Evolutionary conservation across 2,329 filamentous ascomycete genomes (phyloP).

Genomic region (Aschersonia sp.): DNA sequence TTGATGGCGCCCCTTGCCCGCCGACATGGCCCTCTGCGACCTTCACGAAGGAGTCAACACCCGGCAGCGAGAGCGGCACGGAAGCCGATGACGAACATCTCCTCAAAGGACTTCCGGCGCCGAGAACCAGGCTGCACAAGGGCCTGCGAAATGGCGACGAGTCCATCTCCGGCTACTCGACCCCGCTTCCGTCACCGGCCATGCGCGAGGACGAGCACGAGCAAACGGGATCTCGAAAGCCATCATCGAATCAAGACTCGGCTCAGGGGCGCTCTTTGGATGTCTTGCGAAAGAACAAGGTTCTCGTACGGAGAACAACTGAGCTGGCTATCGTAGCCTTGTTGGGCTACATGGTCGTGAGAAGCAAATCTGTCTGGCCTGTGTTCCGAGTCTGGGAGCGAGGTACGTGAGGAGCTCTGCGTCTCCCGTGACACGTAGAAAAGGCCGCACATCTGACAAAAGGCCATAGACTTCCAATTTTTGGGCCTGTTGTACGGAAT

Average conservation of each 20-base stretch:
- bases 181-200: constrained; percentile 37
- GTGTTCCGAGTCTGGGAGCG: constrained; percentile 30
- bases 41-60: constrained; percentile 37
- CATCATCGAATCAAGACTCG: constrained; percentile 4
- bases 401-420: constrained; percentile 22
- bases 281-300: constrained; percentile 28
- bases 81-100: constrained; percentile 92
- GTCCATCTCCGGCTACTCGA: constrained; percentile 36
- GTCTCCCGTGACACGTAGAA: not conserved
- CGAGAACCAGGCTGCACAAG: constrained; percentile 59
- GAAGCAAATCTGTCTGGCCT: constrained; percentile 30
- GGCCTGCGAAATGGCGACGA: constrained; percentile 54
- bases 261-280: constrained; percentile 11
- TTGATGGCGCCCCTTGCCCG: constrained; percentile 8
- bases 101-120: constrained; percentile 71
- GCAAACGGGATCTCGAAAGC: constrained; percentile 9
- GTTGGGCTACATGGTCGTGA: constrained; percentile 32
- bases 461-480: constrained; percentile 26
- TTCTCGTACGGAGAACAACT: constrained; percentile 34
- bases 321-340: constrained; percentile 37
- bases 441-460: not conserved
- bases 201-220: constrained; percentile 26
- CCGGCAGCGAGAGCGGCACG: constrained; percentile 77
- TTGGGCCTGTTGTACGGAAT: constrained; percentile 19
- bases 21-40: constrained; percentile 12